These are phyloP conservation scores for Trypanosoma vivax DNA, from an alignment of 208 protist genomes.

Conservation along the genomic window DNA sequence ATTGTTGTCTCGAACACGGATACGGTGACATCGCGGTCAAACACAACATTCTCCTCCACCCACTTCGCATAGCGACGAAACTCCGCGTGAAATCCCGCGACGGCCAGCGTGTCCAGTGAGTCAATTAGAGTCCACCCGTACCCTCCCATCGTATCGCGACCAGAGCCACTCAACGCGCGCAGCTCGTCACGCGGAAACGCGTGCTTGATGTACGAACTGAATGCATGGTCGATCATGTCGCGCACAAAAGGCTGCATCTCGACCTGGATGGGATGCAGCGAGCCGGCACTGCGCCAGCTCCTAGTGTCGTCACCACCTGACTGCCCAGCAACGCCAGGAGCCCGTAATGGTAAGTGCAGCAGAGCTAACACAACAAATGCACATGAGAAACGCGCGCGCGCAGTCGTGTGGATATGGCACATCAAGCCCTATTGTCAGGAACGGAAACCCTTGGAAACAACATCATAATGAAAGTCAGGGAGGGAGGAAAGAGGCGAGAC, in stretches of 20 bases:
- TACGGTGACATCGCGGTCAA: conserved; percentile 57
- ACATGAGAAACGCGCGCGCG: no score
- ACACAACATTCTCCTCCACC: conserved; percentile 51
- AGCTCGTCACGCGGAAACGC: conserved; percentile 90
- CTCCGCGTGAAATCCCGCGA: conserved; percentile 28
- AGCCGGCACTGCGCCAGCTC: conserved; percentile 4
- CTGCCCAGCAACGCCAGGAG: not conserved
- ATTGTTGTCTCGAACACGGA: conserved; percentile 88
- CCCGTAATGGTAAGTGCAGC: not conserved
- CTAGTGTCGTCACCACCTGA: not conserved
- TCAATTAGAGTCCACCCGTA: conserved; percentile 80
- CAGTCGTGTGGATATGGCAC: no score
- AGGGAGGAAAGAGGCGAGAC: no score
- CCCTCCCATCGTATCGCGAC: conserved; percentile 33
- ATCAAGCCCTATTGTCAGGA: no score
- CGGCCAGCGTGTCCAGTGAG: conserved; percentile 59
- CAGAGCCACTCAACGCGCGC: conserved; percentile 46
- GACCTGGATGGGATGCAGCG: conserved; percentile 27
- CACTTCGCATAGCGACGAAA: conserved; percentile 44
- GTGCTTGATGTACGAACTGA: conserved; percentile 74
- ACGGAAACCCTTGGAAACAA: no score
- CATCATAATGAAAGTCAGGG: no score
- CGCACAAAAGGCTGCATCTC: conserved; percentile 51
- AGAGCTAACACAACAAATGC: no score
- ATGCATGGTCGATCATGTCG: conserved; percentile 85